Base-by-base conservation (phyloP, 306 rosid genomes). In the Cicer bijugum region DNA sequence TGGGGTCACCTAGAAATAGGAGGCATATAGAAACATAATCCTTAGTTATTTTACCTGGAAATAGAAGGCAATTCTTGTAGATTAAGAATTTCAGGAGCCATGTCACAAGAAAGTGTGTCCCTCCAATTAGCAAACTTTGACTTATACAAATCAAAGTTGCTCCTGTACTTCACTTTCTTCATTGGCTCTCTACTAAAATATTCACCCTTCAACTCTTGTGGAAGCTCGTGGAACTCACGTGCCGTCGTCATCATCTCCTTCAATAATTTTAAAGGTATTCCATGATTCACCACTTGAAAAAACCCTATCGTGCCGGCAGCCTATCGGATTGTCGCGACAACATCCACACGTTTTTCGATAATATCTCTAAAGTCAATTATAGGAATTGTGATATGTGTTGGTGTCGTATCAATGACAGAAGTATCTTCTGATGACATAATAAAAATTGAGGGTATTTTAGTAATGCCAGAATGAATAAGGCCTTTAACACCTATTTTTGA, bases 231-330 rank as follows among this genome's bases (percentile, higher is more conserved):
- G 46, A 87, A 87, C 60, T 50, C 74, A 66, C 84, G 85, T 19
- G 76, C 88, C 71, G 63, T 86, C 65, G 5, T 63, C 63, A 82
- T 0, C 85, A 65, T 39, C 55, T 52, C 69, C 69, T 80, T 69
- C 84, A 84, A 42, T 58, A 84, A 40, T 9, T 56, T 44, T 39
- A 37, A 0, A 4, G 78, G 71, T 9, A 84, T 56, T 46, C 84
- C 88, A 45, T 87, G 86, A 50, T 87, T 87, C 74, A 84, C 82
- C 76, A 84, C 85, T 71, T 77, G 86, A 43, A 87, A 87, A 67
- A 87, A 80, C 4, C 88, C 90, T 8, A 67, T 76, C 0, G 60
- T 69, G 59, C 75, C 86, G 0, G 85, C 84, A 0, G 84, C 86
- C 11, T 1, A 16, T 51, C 79, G 67, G 74, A 84, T 72, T 19